A percentile compares a stretch with the other conserved stretches of the same genome.
Evolutionary conservation across 1,284 basidiomycete genomes (phyloP).

Genomic region (Ustilago tritici): DNA sequence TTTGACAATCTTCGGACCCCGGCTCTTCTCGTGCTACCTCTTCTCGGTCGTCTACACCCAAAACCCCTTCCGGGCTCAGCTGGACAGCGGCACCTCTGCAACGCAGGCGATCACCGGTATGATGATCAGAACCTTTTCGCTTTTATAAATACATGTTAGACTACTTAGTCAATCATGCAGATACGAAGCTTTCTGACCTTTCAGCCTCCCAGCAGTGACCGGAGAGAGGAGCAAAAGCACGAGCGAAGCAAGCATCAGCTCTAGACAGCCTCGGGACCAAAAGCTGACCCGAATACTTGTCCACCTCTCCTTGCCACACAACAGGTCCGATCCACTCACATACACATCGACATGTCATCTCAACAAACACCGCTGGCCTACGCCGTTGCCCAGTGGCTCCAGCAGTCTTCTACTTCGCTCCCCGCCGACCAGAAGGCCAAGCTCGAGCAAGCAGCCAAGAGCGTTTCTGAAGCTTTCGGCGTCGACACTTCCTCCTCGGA

Average conservation of each 20-base stretch:
- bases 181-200: conserved; percentile 45
- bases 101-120: conserved; percentile 4
- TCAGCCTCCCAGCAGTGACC: neutral
- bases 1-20: neutral
- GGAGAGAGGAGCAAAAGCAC: conserved; percentile 5
- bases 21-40: neutral
- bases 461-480: conserved; percentile 53
- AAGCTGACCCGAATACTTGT: conserved; percentile 5
- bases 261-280: neutral
- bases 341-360: conserved; percentile 24
- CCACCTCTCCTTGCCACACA: neutral
- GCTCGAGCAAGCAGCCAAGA: conserved; percentile 52
- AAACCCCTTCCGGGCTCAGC: neutral
- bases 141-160: conserved; percentile 58
- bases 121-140: conserved; percentile 55
- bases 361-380: conserved; percentile 58
- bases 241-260: neutral
- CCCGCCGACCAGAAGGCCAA: conserved; percentile 47
- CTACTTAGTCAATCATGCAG: conserved; percentile 50
- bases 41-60: neutral
- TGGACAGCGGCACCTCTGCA: neutral
- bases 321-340: conserved; percentile 2
- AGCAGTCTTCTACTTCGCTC: conserved; percentile 38
- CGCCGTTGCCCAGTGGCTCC: conserved; percentile 63
- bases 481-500: conserved; percentile 50